Evolutionary conservation across 345 rosid genomes (phyloP).

Genomic region (Zanthoxylum bungeanum): DNA sequence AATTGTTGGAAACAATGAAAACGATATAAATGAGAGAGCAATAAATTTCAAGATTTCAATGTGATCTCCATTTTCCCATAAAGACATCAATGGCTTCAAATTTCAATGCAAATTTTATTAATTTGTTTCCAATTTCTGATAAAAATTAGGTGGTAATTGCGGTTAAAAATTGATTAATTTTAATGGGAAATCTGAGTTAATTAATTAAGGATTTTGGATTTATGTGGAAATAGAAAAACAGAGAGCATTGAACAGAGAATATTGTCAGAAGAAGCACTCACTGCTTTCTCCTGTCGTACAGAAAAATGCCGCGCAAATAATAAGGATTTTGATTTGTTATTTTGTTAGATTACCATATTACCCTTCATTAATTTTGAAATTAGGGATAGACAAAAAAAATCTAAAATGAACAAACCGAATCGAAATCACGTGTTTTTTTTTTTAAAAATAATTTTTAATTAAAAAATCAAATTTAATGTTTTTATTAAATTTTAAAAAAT

Average conservation of each 20-base stretch:
- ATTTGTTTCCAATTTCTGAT: not conserved
- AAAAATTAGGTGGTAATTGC: not conserved
- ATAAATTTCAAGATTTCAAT: not conserved
- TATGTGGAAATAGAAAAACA: not conserved
- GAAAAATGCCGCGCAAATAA: slow-evolving; percentile 15
- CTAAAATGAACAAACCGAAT: too few species aligned
- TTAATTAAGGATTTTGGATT: not conserved
- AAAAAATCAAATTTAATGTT: too few species aligned
- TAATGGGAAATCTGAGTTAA: not conserved
- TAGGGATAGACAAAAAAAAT: too few species aligned
- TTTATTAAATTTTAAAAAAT: too few species aligned
- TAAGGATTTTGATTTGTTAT: not conserved
- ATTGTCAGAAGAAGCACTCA: slow-evolving; percentile 49
- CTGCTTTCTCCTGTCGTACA: not conserved
- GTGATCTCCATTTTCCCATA: not conserved
- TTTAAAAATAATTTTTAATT: too few species aligned
- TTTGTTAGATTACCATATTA: not conserved
- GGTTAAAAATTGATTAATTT: not conserved
- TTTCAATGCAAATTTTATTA: too few species aligned
- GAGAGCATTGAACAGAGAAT: slow-evolving; percentile 52
- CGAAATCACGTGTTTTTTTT: too few species aligned
- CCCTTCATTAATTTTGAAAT: not conserved
- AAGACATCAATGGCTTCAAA: not conserved
- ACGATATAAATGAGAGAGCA: slow-evolving; percentile 10
- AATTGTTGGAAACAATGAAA: slow-evolving; percentile 15